Base-by-base conservation (phyloP, 352 stramenopile species). In the Globisporangium heterothallicum region DNA sequence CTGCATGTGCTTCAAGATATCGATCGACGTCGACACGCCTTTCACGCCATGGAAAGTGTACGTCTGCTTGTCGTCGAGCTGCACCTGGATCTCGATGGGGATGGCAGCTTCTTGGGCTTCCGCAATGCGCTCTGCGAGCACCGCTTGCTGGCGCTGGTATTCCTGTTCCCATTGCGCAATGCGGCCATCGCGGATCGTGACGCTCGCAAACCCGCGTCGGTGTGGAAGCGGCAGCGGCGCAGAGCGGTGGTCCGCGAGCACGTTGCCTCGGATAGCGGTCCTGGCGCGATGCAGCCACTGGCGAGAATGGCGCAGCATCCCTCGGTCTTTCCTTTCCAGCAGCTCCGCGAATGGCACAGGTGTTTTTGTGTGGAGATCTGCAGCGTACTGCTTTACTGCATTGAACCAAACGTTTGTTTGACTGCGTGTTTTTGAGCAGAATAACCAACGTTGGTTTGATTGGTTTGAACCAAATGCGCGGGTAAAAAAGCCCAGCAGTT, bases 1-100 rank as follows among this genome's bases (percentile, higher is more conserved):
- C 14, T 77, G 53, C 72, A 90, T 75, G 35, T 78, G 40, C 35
- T 71, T 78, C 12, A 90, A 66, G 16, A 88, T 63, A 27, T 91
- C 79, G 21, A 91, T 70, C 19, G 72, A 46, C 22, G 77, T 85
- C 3, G 68, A 72, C 9, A 63, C 66, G 12, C 73, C 73, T 7
- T 63, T 59, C 2, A 74, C 42, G 25, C 66, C 79, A 4, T 59
- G 53, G 43, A 90, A 86, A n/a, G 51, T 47, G 48, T 81, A 74
- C 18, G 35, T 47, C 19, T 51, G 34, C 10, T 57, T 22, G 2
- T 25, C 34, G 9, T 56, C 46, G 27, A 81, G 59, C 30, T 52
- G 26, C 49, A 88, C 66, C 1, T 61, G 53, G 50, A 90, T 48
- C 2, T 80, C 68, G 45, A 88, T 69, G 2, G 68, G 68, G 34